phyloP scores from a whole-genome alignment of 495 filamentous ascomycete genomes.

The Aspergillus steynii region DNA sequence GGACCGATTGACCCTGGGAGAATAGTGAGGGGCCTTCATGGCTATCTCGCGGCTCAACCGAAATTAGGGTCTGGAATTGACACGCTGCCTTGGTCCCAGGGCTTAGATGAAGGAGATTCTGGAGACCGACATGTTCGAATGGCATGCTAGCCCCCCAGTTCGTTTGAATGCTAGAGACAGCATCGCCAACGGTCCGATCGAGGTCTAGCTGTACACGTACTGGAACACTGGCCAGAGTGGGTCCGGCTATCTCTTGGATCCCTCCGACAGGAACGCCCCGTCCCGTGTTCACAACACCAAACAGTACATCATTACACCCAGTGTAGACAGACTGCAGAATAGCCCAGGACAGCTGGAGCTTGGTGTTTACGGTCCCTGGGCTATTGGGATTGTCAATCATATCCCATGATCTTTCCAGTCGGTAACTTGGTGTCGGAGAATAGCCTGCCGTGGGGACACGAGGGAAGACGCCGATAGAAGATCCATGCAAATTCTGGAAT shows the following conservation, averaged over 20 bases:
- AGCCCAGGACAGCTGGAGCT: conserved; percentile 10
- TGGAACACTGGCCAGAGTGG: conserved; percentile 6
- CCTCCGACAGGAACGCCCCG: conserved; percentile 9
- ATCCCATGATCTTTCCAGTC: neutral
- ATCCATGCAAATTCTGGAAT: conserved; percentile 7
- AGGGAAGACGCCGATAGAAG: conserved; percentile 9
- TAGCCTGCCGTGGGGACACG: conserved; percentile 7
- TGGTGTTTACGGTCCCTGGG: conserved; percentile 8
- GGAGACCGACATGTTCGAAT: conserved; percentile 44
- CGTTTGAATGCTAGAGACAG: conserved; percentile 25
- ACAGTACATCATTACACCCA: conserved; percentile 3
- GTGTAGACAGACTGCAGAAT: conserved; percentile 10
- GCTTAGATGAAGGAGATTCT: conserved; percentile 36
- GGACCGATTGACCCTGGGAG: conserved; percentile 2
- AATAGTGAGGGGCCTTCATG: conserved; percentile 9
- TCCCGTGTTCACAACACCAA: conserved; percentile 8
- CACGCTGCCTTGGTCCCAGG: conserved; percentile 30
- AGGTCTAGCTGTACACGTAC: neutral
- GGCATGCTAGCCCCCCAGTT: conserved; percentile 28
- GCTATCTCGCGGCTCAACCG: conserved; percentile 31
- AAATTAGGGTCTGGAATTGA: conserved; percentile 37
- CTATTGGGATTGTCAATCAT: neutral
- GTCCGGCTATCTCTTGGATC: conserved; percentile 11
- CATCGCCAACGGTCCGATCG: neutral
- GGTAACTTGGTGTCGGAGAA: neutral